These are phyloP conservation scores for Quercus ilex DNA, from an alignment of 306 rosid species.

Conservation along the genomic window DNA sequence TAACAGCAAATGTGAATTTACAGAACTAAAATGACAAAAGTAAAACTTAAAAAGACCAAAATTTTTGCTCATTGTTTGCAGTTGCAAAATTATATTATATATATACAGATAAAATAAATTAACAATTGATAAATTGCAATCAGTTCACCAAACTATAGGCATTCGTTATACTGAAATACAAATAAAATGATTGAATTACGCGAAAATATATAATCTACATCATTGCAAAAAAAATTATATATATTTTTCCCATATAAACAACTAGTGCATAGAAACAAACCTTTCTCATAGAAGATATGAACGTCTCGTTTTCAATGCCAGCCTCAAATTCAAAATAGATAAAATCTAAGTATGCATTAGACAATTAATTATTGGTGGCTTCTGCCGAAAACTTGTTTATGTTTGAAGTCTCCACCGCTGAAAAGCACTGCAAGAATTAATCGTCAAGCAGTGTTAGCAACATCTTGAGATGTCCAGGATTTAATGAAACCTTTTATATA, in stretches of 20 bases:
- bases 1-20: too few species aligned
- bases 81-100: too few species aligned
- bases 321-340: conserved; percentile 45
- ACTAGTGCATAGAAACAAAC: conserved; percentile 38
- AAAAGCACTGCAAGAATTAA: neutral
- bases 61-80: too few species aligned
- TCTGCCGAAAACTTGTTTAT: neutral
- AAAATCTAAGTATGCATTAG: conserved; percentile 10
- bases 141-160: neutral
- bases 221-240: neutral
- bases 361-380: neutral
- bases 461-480: neutral
- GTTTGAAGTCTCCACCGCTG: neutral
- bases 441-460: too few species aligned
- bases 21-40: too few species aligned
- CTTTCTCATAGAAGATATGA: conserved; percentile 85
- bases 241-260: neutral
- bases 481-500: neutral
- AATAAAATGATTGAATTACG: neutral
- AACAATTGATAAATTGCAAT: neutral
- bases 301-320: conserved; percentile 53
- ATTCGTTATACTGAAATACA: neutral
- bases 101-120: neutral
- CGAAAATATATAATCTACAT: neutral
- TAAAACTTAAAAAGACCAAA: too few species aligned